phyloP scores from a whole-genome alignment of 805 yeast species.

The Starmerella bombi region DNA sequence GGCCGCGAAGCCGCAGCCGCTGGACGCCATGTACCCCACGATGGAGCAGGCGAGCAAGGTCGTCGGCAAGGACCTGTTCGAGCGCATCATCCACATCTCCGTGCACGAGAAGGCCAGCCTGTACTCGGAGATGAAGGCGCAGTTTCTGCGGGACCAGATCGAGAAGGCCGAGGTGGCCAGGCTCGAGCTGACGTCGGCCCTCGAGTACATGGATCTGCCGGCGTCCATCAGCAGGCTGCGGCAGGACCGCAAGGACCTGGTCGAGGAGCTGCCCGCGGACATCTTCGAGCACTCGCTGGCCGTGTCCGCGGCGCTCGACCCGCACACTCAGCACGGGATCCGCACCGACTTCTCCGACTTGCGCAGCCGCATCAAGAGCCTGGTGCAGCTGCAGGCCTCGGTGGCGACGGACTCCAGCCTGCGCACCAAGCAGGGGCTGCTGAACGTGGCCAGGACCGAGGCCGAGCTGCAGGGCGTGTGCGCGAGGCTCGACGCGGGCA shows the following conservation, averaged over 20 bases:
- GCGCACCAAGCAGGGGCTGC: slow-evolving; percentile 26
- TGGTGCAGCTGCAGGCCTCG: slow-evolving; percentile 20
- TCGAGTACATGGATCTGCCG: slow-evolving; percentile 72
- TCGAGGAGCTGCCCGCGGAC: slow-evolving; percentile 28
- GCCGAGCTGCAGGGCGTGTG: slow-evolving; percentile 36
- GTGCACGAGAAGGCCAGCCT: slow-evolving; percentile 78
- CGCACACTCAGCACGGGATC: background rate
- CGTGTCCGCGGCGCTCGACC: background rate
- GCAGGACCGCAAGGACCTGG: background rate
- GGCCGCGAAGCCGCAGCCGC: slow-evolving; percentile 47
- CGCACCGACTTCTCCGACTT: slow-evolving; percentile 21
- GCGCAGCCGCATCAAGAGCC: slow-evolving; percentile 19
- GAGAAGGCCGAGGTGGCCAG: slow-evolving; percentile 67
- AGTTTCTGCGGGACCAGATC: slow-evolving; percentile 53
- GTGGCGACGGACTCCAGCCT: slow-evolving; percentile 13
- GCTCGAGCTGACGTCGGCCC: slow-evolving; percentile 62
- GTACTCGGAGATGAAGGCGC: slow-evolving; percentile 83
- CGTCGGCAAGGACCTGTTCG: slow-evolving; percentile 48
- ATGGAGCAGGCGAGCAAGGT: slow-evolving; percentile 33
- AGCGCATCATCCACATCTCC: slow-evolving; percentile 67
- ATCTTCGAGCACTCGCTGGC: slow-evolving; percentile 31
- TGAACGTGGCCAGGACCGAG: slow-evolving; percentile 33
- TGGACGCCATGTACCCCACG: slow-evolving; percentile 29
- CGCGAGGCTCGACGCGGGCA: slow-evolving; percentile 33
- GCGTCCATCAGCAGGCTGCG: slow-evolving; percentile 21